phyloP scores from a whole-genome alignment of 306 rosid species.

The Ochetophila trinervis region DNA sequence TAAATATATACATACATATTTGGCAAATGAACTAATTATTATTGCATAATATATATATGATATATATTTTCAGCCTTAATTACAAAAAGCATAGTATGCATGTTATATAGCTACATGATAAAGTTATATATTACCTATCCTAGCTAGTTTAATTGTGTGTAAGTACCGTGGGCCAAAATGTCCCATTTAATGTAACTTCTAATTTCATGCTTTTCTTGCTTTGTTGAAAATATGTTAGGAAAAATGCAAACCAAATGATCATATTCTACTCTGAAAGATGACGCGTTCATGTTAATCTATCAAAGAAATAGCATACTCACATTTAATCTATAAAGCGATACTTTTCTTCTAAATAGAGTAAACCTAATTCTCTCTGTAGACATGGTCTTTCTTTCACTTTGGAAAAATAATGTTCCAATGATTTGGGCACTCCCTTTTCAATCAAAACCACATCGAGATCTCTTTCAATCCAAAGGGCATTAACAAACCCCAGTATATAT shows the following conservation, averaged over 20 bases:
- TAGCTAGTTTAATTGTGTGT: conserved; percentile 3
- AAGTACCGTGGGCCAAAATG: conserved; percentile 41
- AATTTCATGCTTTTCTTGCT: conserved; percentile 37
- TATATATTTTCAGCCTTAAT: too few relatives aligned
- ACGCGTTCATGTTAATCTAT: conserved; percentile 26
- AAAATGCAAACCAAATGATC: conserved; percentile 71
- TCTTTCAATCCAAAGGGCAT: conserved; percentile 36
- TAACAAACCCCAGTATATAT: conserved; percentile 13
- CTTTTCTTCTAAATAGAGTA: conserved; percentile 67
- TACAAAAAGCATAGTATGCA: neutral
- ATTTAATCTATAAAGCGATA: conserved; percentile 46
- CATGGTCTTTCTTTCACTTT: conserved; percentile 31
- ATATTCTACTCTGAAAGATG: conserved; percentile 29
- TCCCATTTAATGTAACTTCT: conserved; percentile 30
- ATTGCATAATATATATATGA: too few relatives aligned
- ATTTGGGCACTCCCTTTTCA: conserved; percentile 52
- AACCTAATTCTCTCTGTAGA: conserved; percentile 24
- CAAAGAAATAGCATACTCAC: conserved; percentile 24
- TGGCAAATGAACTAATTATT: too few relatives aligned
- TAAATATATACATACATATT: too few relatives aligned
- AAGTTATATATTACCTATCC: neutral
- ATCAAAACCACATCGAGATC: conserved; percentile 30
- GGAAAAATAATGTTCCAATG: conserved; percentile 63
- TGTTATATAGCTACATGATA: neutral
- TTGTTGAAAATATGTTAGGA: conserved; percentile 64